A percentile compares a stretch with the other conserved stretches of the same genome.
Conservation (phyloP, 164 flowering plant genomes). For the Stephania yunnanensis region DNA sequence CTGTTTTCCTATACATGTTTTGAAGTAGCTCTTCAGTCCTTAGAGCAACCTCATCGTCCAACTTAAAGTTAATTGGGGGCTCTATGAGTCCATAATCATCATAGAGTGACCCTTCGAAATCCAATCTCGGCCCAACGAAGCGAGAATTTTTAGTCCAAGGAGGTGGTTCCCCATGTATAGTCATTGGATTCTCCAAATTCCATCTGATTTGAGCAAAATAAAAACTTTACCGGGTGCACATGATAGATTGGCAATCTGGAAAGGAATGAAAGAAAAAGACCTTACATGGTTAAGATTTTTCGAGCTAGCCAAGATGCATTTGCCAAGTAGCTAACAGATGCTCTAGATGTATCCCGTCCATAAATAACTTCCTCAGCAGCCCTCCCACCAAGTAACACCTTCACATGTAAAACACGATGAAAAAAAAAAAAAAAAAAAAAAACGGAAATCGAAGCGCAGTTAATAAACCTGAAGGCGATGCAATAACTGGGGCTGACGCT, state of each 20-base stretch:
- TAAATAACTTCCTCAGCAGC: conserved; percentile 96
- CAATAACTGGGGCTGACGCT: conserved; percentile 78
- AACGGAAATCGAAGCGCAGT: not conserved
- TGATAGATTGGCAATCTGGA: not conserved
- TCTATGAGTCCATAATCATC: conserved; percentile 63
- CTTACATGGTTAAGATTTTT: conserved; percentile 82
- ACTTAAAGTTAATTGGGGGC: conserved; percentile 68
- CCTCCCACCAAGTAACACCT: conserved; percentile 94
- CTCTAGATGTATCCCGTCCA: conserved; percentile 83
- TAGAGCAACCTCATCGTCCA: conserved; percentile 73
- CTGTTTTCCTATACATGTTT: conserved; percentile 50
- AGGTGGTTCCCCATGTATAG: conserved; percentile 84
- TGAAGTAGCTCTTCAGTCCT: conserved; percentile 64
- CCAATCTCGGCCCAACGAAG: conserved; percentile 84
- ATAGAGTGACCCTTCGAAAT: conserved; percentile 90
- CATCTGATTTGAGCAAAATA: conserved; percentile 43
- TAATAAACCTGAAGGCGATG: conserved; percentile 89
- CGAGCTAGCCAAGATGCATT: conserved; percentile 99
- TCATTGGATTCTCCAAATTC: conserved; percentile 92
- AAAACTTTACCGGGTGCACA: not conserved
- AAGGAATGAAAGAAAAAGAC: conserved; percentile 12
- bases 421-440: conserved; percentile 1
- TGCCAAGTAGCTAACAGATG: conserved; percentile 77
- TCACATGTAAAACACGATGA: conserved; percentile 8
- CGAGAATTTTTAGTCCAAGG: conserved; percentile 69